phyloP scores from a whole-genome alignment of 495 filamentous ascomycete species.

The Durotheca rogersii region DNA sequence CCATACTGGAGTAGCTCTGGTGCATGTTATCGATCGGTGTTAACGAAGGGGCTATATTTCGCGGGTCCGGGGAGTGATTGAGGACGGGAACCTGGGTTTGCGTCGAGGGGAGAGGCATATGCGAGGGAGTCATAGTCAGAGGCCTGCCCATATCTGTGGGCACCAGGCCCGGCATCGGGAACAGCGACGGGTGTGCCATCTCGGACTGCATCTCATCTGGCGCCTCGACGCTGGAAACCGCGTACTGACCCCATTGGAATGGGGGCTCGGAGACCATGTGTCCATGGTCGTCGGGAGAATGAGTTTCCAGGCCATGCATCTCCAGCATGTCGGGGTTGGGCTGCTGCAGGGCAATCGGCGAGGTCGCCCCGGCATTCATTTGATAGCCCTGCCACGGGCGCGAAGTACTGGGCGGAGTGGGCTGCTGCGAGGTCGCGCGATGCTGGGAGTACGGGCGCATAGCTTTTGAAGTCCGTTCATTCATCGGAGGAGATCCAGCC shows the following conservation, averaged over 20 bases:
- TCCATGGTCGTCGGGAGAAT: conserved; percentile 29
- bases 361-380: conserved; percentile 38
- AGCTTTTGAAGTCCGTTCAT: conserved; percentile 41
- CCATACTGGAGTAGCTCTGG: conserved; percentile 24
- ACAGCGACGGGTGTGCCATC: conserved; percentile 25
- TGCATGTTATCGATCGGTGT: conserved; percentile 26
- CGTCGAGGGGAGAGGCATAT: conserved; percentile 25
- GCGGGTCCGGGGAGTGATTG: conserved; percentile 24
- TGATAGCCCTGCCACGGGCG: conserved; percentile 41
- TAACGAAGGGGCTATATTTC: conserved; percentile 22
- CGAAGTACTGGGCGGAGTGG: conserved; percentile 47
- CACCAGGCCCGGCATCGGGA: conserved; percentile 15
- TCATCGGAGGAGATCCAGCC: conserved; percentile 45
- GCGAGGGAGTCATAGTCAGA: conserved; percentile 16
- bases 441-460: conserved; percentile 39
- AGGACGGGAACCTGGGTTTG: conserved; percentile 26
- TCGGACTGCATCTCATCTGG: conserved; percentile 22
- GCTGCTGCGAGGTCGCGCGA: conserved; percentile 38
- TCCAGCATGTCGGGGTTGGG: conserved; percentile 37
- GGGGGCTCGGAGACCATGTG: conserved; percentile 28
- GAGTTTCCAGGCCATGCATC: conserved; percentile 29
- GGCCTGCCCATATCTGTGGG: conserved; percentile 29
- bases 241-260: conserved; percentile 34
- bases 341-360: conserved; percentile 40
- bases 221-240: conserved; percentile 29